Evolutionary conservation across 2,329 filamentous ascomycete genomes (phyloP), one percentile per base, ranked within the genome.

Genomic region (Neurospora crassa): DNA sequence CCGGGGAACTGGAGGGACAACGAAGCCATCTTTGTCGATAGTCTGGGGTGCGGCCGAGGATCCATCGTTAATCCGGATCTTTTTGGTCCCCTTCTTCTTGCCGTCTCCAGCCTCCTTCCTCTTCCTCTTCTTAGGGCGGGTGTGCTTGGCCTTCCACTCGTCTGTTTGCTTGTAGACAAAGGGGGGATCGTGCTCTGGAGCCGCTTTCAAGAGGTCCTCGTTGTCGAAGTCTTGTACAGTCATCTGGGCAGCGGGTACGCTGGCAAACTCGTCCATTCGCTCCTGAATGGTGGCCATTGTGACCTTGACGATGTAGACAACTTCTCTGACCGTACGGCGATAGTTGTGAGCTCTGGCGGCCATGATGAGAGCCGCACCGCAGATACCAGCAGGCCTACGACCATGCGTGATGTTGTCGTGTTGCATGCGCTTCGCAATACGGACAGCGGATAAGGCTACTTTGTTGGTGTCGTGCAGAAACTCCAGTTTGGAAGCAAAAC

Each of bases 331-430:
- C 0, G 94, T 97, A 20, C 96, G 90, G 67, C 95, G 91, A 79
- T 96, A 99, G 81, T 98, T 98, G 86, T 97, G 97, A 91, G 98
- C 98, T 69, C 96, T 92, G 10, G 96, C 95, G 7, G 96, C 96
- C 79, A 99, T 91, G 73, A 99, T 92, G 68, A 99, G 87, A 75
- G 94, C 97, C 14, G 96, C 96, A 73, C 96, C 96, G 79, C 94
- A 97, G 70, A 98, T 91, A 75, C 96, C 96, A 7, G 95, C 95
- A 18, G 96, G 96, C 53, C 96, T 91, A 77, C 96, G 92, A 76
- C 96, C 96, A 79, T 94, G 93, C 67, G 94, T 91, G 89, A 99
- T 98, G 94, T 96, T 98, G 82, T 99, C 96, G 70, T 93, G 87
- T 75, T 93, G 94, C 96, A 99, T 98, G 73, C 96, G 91, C 79